Evolutionary conservation across 495 filamentous ascomycete genomes (phyloP), one percentile per base, ranked within the genome.

Genomic region (Filosporella fistucella): DNA sequence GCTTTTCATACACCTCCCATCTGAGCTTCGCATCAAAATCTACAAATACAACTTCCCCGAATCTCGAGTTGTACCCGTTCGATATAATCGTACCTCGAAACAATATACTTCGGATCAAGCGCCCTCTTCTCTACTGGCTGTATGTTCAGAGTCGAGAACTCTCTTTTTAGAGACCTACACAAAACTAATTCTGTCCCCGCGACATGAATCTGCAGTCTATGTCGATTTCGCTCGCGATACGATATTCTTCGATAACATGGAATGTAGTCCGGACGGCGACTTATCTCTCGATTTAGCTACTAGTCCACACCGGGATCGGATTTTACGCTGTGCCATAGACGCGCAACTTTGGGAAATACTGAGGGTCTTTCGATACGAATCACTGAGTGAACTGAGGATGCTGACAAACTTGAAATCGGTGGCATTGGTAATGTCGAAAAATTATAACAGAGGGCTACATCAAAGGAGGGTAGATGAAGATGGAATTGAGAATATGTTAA

Each of bases 301-400:
- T 3, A 52, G 47, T 14, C 51, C 43, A 20, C 51, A 55, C 23
- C 37, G 47, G 2, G 28, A 45, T 13, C 44, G 48, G n/a, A 55
- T 58, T 11, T 23, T 51, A 13, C 21, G 14, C 11, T 49, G 47
- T 34, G 56, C 56, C 9, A 49, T 58, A 17, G 56, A 58, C 14
- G 9, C 47, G 2, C 47, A 55, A 26, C 16, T 58, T 1, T 58
- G 56, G 56, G 56, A 58, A 23, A 39, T 58, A 3, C 32, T 58
- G 14, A 17, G 56, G 9, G 51, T 58, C 0, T 58, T 58, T 32
- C 35, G 44, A 13, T 49, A 48, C 22, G 56, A 55, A 16, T 28
- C 22, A 0, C 30, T 58, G 21, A 58, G 51, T 32, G 56, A 58
- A 41, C 34, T 58, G 21, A 43, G 10, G 33, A 16, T 44, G 28